A percentile compares a stretch with the other conserved stretches of the same genome.
phyloP scores from a whole-genome alignment of 805 yeast species.

The Wickerhamiella kurtzmanii region DNA sequence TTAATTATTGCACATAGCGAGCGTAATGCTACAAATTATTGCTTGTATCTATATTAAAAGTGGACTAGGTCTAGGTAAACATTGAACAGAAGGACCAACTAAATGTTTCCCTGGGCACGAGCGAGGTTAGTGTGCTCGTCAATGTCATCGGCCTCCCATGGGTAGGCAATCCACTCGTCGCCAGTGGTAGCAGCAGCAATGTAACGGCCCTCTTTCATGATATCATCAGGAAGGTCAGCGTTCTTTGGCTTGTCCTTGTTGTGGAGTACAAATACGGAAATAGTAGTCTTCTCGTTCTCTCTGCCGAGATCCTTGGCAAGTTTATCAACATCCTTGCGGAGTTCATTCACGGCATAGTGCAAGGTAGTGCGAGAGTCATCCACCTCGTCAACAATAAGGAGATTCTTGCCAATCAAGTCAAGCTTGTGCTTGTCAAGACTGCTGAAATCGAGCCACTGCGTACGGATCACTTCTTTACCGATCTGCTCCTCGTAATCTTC shows the following conservation, averaged over 20 bases:
- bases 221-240: conserved; percentile 52
- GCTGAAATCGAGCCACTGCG: conserved; percentile 83
- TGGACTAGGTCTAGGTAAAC: too few species aligned
- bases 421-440: conserved; percentile 55
- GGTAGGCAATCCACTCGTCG: conserved; percentile 78
- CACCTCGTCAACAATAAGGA: conserved; percentile 78
- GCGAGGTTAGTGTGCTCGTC: conserved; percentile 62
- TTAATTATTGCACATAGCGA: neutral
- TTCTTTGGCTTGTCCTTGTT: conserved; percentile 72
- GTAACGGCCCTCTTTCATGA: conserved; percentile 53
- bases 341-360: conserved; percentile 68
- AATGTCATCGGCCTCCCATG: conserved; percentile 79
- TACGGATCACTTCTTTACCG: conserved; percentile 72
- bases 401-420: conserved; percentile 66
- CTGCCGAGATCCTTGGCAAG: conserved; percentile 51
- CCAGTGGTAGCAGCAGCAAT: conserved; percentile 61
- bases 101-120: conserved; percentile 50
- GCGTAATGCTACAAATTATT: too few species aligned
- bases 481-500: conserved; percentile 38
- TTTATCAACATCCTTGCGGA: conserved; percentile 49
- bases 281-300: conserved; percentile 44
- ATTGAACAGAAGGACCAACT: too few species aligned
- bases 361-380: conserved; percentile 86
- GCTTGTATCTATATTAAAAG: too few species aligned
- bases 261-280: conserved; percentile 70